Evolutionary conservation across 2,329 filamentous ascomycete species (phyloP), one percentile per base, ranked within the genome.

Genomic region (Diaporthe humulicola): DNA sequence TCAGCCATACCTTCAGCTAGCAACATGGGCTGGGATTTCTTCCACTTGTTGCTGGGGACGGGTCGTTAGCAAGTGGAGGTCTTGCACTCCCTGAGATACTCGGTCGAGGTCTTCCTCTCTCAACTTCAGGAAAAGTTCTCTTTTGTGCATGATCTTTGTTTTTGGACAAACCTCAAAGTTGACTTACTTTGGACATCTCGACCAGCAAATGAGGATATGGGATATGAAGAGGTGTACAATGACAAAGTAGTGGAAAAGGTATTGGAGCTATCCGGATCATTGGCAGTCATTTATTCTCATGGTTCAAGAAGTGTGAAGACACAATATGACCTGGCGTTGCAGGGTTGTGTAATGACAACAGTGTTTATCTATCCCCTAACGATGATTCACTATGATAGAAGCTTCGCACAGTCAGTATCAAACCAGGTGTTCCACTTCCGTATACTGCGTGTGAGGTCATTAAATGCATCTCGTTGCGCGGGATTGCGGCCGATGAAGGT

Each of bases 401-500:
- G 45, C 10, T 1, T 28, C 8, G 14, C 30, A 9, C 61, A 52
- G 22, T 17, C 45, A 17, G 45, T n/a, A 9, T 67, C 61, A 38
- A 67, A 67, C 28, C 19, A n/a, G 4, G 8, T 14, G 19, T 67
- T 52, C 61, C 61, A 67, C 22, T 25, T 30, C 14, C 30, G 22
- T 17, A 67, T 67, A 1, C 45, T 67, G 10, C 22, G 30, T 52
- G 30, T 52, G 3, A 67, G 30, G 22, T 67, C 30, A n/a, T 52
- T 1, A 28, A 52, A 52, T 25, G 45, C 30, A 36, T 38, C 42
- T 36, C 45, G 61, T 25, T 67, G 61, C 30, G 45, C 28, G 5
- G 61, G 45, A 15, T 25, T 67, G 14, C 61, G 61, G 7, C 61
- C 61, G 22, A 67, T 52, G 30, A 67, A 67, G 45, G 45, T 36